phyloP scores from a whole-genome alignment of 192 early-diverging fungal genomes.

The Kappamyces sp. region DNA sequence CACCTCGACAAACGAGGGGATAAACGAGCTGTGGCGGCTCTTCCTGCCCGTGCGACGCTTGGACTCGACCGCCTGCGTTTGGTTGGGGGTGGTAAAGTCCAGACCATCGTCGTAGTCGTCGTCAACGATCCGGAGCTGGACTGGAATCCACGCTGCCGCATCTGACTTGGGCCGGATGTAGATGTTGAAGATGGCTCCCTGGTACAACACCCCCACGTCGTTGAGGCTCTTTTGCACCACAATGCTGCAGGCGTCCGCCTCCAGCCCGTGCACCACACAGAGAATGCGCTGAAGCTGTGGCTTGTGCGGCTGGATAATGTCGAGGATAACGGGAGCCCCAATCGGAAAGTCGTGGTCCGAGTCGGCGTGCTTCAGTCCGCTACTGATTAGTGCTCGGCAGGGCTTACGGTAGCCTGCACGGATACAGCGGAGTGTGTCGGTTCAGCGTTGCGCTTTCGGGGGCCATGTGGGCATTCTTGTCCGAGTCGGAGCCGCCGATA shows the following conservation, averaged over 20 bases:
- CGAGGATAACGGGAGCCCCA: conserved; percentile 48
- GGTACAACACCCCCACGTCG: conserved; percentile 24
- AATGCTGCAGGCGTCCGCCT: conserved; percentile 45
- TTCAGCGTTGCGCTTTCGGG: conserved; percentile 26
- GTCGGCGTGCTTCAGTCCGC: conserved; percentile 29
- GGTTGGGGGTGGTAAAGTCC: conserved; percentile 4
- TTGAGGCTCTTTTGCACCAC: conserved; percentile 38
- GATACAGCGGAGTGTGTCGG: conserved; percentile 50
- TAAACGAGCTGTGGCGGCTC: not conserved
- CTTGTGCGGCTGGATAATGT: conserved; percentile 49
- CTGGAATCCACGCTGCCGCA: conserved; percentile 40
- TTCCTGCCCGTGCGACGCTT: conserved; percentile 3
- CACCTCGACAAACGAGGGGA: not conserved
- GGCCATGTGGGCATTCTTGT: not conserved
- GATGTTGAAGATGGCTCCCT: conserved; percentile 49
- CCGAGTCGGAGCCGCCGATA: not conserved
- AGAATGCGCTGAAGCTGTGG: conserved; percentile 39
- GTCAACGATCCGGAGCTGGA: conserved; percentile 53
- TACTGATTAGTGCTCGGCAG: conserved; percentile 5
- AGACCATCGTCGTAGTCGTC: conserved; percentile 53
- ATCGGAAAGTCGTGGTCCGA: conserved; percentile 43
- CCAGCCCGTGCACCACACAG: conserved; percentile 41
- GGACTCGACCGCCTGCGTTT: conserved; percentile 4
- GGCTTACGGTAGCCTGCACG: conserved; percentile 35
- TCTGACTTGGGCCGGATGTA: conserved; percentile 34